These are phyloP conservation scores for Pseudogymnoascus sp. DNA, from an alignment of 2,329 filamentous ascomycete genomes.

Conservation along the genomic window DNA sequence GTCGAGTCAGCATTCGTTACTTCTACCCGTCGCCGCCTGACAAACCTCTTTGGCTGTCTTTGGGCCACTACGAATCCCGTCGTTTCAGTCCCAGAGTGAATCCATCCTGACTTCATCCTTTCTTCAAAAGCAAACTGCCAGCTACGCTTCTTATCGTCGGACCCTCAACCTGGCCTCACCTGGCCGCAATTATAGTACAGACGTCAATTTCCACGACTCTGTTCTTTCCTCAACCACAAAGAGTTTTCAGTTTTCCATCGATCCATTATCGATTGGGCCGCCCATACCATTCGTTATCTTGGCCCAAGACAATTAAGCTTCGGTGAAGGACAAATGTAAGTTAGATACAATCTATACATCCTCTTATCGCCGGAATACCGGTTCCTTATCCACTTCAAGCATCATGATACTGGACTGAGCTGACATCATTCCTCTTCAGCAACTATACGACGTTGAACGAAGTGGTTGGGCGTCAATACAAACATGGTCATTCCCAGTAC, in stretches of 20 bases:
- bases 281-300: background rate
- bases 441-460: background rate
- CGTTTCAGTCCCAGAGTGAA: background rate
- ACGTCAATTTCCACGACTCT: background rate
- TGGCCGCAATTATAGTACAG: background rate
- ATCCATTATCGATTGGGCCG: background rate
- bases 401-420: background rate
- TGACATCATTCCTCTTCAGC: background rate
- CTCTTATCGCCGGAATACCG: background rate
- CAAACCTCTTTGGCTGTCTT: background rate
- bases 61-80: background rate
- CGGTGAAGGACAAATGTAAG: background rate
- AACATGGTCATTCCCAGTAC: background rate
- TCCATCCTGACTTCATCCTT: background rate
- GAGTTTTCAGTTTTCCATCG: background rate
- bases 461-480: background rate
- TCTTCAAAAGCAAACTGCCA: background rate
- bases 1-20: constrained; percentile 8
- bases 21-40: constrained; percentile 4
- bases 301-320: background rate
- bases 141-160: background rate
- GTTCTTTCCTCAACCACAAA: background rate
- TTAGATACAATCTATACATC: background rate
- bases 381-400: background rate
- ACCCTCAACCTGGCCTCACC: background rate